A percentile compares a stretch with the other conserved stretches of the same genome.
phyloP scores from a whole-genome alignment of 306 rosid genomes.

The Mucuna pruriens region DNA sequence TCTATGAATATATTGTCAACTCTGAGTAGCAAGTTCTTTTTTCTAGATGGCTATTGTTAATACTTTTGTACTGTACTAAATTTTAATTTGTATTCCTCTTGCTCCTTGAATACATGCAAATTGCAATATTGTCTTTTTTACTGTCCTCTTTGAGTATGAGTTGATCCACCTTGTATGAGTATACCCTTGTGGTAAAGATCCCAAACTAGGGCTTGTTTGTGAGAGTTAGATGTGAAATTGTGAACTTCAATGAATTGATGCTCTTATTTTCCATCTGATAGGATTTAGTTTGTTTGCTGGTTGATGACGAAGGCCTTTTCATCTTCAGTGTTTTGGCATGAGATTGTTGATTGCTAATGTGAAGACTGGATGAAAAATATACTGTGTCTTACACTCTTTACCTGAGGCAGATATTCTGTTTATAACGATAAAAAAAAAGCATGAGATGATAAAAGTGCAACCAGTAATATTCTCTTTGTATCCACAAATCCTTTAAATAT shows the following conservation, averaged over 20 bases:
- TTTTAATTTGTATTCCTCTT: background rate
- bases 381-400: background rate
- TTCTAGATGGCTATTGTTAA: background rate
- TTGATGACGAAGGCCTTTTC: slow-evolving; percentile 13
- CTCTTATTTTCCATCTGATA: background rate
- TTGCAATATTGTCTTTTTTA: background rate
- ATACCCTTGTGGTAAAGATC: background rate
- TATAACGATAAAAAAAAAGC: background rate
- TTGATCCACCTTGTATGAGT: slow-evolving; percentile 22
- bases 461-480: background rate
- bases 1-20: background rate
- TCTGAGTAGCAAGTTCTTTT: background rate
- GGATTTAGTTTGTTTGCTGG: slow-evolving; percentile 20
- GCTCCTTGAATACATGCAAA: background rate
- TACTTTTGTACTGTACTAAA: background rate
- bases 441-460: no score
- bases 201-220: background rate
- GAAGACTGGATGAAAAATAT: background rate
- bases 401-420: background rate
- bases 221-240: background rate
- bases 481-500: background rate
- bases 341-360: slow-evolving; percentile 6
- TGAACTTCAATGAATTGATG: background rate
- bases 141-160: background rate
- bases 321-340: slow-evolving; percentile 12